Evolutionary conservation across 2,329 filamentous ascomycete genomes (phyloP).

Genomic region (Fusarium vanettenii): DNA sequence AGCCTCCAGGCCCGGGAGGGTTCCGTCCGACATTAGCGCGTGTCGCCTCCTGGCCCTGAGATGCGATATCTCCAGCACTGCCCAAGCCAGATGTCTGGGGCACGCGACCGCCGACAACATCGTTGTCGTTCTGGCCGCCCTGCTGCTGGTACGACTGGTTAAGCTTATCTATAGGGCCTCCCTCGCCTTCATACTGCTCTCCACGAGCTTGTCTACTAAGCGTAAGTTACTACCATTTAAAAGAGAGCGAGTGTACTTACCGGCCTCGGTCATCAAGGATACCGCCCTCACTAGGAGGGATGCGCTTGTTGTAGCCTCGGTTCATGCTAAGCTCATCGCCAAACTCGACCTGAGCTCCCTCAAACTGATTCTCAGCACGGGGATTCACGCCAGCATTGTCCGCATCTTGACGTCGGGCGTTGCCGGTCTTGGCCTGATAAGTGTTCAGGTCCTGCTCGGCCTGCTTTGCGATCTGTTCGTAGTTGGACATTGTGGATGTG

Average conservation of each 20-base stretch:
- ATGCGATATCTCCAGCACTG: conserved; percentile 44
- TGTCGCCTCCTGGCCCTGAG: conserved; percentile 52
- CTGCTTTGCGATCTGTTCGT: conserved; percentile 57
- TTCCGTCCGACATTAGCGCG: conserved; percentile 53
- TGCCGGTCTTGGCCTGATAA: conserved; percentile 60
- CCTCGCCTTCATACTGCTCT: conserved; percentile 56
- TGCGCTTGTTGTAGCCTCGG: conserved; percentile 57
- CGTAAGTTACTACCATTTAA: conserved; percentile 14
- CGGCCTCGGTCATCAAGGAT: conserved; percentile 57
- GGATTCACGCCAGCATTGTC: conserved; percentile 58
- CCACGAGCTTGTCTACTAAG: conserved; percentile 55
- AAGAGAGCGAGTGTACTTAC: conserved; percentile 44
- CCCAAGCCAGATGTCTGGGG: conserved; percentile 39
- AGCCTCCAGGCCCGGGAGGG: conserved; percentile 50
- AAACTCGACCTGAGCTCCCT: conserved; percentile 47
- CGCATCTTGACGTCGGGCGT: conserved; percentile 50
- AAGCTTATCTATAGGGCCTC: conserved; percentile 57
- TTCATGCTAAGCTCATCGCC: conserved; percentile 60
- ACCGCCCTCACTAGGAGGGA: conserved; percentile 59
- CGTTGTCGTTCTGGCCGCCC: conserved; percentile 53
- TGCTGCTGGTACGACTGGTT: conserved; percentile 38
- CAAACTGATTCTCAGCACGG: conserved; percentile 56
- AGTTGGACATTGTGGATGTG: conserved; percentile 45
- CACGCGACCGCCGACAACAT: conserved; percentile 46
- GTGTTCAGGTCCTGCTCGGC: conserved; percentile 62